Evolutionary conservation across 768 basidiomycete species (phyloP), one percentile per base, ranked within the genome.

Genomic region (Lactarius hengduanensis): DNA sequence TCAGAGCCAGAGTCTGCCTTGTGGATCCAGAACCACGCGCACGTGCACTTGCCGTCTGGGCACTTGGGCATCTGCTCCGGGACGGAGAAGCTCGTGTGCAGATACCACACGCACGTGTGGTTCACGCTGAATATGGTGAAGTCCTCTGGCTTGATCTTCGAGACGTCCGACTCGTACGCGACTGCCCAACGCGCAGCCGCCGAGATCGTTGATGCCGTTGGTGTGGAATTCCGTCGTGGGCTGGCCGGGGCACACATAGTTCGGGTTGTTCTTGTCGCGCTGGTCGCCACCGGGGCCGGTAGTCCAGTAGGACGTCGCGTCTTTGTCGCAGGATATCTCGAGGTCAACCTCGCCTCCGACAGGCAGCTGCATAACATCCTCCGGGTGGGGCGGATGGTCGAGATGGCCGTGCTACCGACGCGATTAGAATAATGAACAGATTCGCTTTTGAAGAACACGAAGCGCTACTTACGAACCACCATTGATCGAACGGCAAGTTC

Each of bases 1-100:
- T 76, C 75, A 28, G 74, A 57, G 22, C 78, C 78, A 28, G 74
- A 76, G 47, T 78, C 75, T 4, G 47, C 69, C 20, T 66, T 71
- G 68, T 81, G 79, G 10, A 77, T 76, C 80, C 80, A 81, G 73
- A 74, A 73, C 75, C 75, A 80, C 28, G 80, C 75, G 72, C 82
- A 83, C 62, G 76, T 73, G 71, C 82, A 83, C n/a, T 75, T 77
- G 16, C 73, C 80, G 4, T 75, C 62, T 3, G 80, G 79, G 67
- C 82, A 83, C 20, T 76, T 63, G 7, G 82, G 82, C 74, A 84
- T 76, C 9, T 75, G 69, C 3, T 72, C 73, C 6, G 82, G 83
- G 40, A 83, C 74, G n/a, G 74, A 61, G 69, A 81, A 83, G 55
- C 69, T 70, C 30, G 79, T 82, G 67, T 76, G 69, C 38, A 77